Percentiles rank a stretch among this genome's conserved stretches.
Conservation (phyloP, 768 basidiomycete genomes). For the Amyloporia xantha region DNA sequence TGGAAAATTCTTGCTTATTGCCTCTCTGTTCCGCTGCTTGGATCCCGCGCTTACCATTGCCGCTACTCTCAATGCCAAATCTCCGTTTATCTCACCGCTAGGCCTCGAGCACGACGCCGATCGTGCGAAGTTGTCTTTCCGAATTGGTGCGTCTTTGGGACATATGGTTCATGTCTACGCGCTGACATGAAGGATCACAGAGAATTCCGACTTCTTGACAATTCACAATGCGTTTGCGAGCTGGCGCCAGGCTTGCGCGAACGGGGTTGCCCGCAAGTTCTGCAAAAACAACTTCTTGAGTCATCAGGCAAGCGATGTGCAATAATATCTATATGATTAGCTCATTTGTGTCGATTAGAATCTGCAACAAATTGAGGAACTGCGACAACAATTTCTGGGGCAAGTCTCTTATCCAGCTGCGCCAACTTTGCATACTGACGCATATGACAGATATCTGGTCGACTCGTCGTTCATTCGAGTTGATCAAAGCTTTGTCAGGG, state of each 20-base stretch:
- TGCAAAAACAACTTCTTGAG: constrained; percentile 78
- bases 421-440: constrained; percentile 3
- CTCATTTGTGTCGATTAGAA: constrained; percentile 41
- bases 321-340: too few species aligned
- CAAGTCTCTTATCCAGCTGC: constrained; percentile 1
- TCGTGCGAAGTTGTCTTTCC: constrained; percentile 74
- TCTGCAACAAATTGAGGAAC: constrained; percentile 92
- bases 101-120: constrained; percentile 86
- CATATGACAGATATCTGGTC: constrained; percentile 60
- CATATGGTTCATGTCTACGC: not conserved
- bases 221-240: constrained; percentile 84
- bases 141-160: constrained; percentile 46
- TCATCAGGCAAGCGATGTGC: constrained; percentile 50
- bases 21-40: constrained; percentile 80
- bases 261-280: constrained; percentile 61
- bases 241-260: constrained; percentile 75
- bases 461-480: constrained; percentile 82
- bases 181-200: constrained; percentile 32
- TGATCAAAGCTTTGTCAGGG: constrained; percentile 55
- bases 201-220: constrained; percentile 93
- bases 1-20: constrained; percentile 85
- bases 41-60: constrained; percentile 97
- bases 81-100: constrained; percentile 85
- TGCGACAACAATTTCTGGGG: constrained; percentile 66
- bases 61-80: constrained; percentile 87